Conservation (phyloP, 2,329 filamentous ascomycete genomes). For the Aureobasidium vineae region DNA sequence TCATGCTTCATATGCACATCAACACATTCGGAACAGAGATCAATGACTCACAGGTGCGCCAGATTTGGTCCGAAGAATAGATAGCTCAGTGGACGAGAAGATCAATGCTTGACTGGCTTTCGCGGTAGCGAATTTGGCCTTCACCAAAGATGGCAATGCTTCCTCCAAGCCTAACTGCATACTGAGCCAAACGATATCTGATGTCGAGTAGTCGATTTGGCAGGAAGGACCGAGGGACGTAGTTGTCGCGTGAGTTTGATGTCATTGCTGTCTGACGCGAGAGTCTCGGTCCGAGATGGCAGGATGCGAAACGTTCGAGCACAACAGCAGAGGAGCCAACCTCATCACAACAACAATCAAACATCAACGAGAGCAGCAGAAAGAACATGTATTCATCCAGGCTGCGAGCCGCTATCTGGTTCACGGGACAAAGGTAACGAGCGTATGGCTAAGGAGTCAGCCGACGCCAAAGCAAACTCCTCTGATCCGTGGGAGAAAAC, state of each 20-base stretch:
- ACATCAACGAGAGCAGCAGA: neutral
- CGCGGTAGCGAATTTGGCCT: constrained; percentile 41
- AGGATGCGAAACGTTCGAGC: neutral
- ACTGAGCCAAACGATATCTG: neutral
- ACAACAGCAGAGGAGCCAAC: neutral
- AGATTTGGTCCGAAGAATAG: constrained; percentile 34
- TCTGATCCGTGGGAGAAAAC: too few relatives aligned
- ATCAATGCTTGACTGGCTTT: constrained; percentile 39
- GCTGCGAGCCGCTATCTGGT: constrained; percentile 1
- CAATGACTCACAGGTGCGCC: constrained; percentile 16
- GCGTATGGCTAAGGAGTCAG: neutral
- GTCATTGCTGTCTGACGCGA: neutral
- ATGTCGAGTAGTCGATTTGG: neutral
- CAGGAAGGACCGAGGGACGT: neutral
- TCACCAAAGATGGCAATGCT: constrained; percentile 36
- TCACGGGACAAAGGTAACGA: neutral
- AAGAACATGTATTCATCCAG: neutral
- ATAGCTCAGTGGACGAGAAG: constrained; percentile 44
- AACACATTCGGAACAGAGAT: neutral
- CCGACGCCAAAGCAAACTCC: neutral
- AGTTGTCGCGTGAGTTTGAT: neutral
- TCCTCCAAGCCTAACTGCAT: constrained; percentile 27
- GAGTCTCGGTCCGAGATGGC: neutral
- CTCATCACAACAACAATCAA: neutral
- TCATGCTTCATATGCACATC: neutral